These are phyloP conservation scores for Lomentospora prolificans DNA, from an alignment of 2,329 filamentous ascomycete species.

Conservation along the genomic window DNA sequence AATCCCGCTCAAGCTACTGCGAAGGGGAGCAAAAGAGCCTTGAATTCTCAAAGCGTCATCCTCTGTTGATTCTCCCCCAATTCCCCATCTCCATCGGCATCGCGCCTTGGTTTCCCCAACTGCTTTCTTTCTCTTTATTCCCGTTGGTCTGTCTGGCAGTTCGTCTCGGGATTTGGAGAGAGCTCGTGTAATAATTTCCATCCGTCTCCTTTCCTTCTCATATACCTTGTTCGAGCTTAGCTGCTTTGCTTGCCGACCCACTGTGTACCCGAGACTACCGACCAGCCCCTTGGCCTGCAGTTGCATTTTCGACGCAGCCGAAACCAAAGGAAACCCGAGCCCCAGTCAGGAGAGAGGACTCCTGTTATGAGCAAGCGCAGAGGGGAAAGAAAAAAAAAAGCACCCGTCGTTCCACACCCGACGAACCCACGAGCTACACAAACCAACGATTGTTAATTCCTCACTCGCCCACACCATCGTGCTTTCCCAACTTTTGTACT, in stretches of 20 bases:
- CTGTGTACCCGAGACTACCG: background rate
- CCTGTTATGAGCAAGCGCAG: background rate
- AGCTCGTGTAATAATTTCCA: constrained; percentile 5
- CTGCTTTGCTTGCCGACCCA: background rate
- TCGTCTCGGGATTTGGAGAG: too few relatives aligned
- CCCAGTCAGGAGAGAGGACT: background rate
- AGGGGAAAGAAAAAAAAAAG: background rate
- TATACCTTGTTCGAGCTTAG: background rate
- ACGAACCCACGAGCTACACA: background rate
- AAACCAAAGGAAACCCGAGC: background rate
- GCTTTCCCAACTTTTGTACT: background rate
- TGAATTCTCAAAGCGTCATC: too few relatives aligned
- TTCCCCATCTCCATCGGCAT: too few relatives aligned
- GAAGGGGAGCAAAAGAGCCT: too few relatives aligned
- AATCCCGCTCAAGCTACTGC: too few relatives aligned
- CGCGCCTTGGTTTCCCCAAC: too few relatives aligned
- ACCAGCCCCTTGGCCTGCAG: background rate
- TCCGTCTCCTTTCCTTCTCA: background rate
- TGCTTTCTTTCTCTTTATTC: too few relatives aligned
- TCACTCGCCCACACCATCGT: background rate
- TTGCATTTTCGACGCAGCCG: constrained; percentile 6
- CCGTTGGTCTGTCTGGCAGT: too few relatives aligned
- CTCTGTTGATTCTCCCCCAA: too few relatives aligned
- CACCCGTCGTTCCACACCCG: background rate
- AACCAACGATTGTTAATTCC: background rate